A percentile compares a stretch with the other conserved stretches of the same genome.
These are phyloP conservation scores for Hygrophila difformis DNA, from an alignment of 257 asterid genomes.

Conservation along the genomic window DNA sequence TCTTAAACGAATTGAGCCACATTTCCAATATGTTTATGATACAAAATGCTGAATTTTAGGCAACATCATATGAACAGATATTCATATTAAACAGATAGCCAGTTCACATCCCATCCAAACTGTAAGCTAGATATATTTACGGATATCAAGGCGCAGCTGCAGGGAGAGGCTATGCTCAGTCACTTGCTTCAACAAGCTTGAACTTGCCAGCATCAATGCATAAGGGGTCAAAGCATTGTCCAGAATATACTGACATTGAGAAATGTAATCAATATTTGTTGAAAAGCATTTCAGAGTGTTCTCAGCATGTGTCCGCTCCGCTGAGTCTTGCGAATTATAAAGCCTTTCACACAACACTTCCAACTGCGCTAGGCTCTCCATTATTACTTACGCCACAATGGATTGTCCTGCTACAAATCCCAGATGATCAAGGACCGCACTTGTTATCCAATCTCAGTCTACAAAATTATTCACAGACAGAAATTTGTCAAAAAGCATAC, in stretches of 20 bases:
- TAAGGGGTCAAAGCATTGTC: slow-evolving; percentile 97
- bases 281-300: slow-evolving; percentile 97
- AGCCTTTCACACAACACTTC: slow-evolving; percentile 97
- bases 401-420: slow-evolving; percentile 31
- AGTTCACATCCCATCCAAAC: slow-evolving; percentile 17
- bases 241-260: slow-evolving; percentile 96
- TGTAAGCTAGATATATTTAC: slow-evolving; percentile 49
- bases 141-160: slow-evolving; percentile 98
- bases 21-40: slow-evolving; percentile 9
- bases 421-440: slow-evolving; percentile 45
- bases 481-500: slow-evolving; percentile 23
- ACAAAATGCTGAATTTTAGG: not conserved
- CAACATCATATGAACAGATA: slow-evolving; percentile 9
- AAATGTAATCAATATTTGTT: slow-evolving; percentile 75
- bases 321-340: slow-evolving; percentile 90
- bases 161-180: slow-evolving; percentile 85
- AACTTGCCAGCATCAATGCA: slow-evolving; percentile 98
- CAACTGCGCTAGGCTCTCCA: slow-evolving; percentile 99
- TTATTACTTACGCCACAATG: slow-evolving; percentile 31
- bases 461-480: slow-evolving; percentile 35
- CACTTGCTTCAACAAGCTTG: slow-evolving; percentile 99
- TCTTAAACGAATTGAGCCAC: not conserved
- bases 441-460: slow-evolving; percentile 55
- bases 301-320: slow-evolving; percentile 95
- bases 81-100: not conserved